A percentile compares a stretch with the other conserved stretches of the same genome.
phyloP scores from a whole-genome alignment of 768 basidiomycete genomes.

The Collybiopsis confluens region DNA sequence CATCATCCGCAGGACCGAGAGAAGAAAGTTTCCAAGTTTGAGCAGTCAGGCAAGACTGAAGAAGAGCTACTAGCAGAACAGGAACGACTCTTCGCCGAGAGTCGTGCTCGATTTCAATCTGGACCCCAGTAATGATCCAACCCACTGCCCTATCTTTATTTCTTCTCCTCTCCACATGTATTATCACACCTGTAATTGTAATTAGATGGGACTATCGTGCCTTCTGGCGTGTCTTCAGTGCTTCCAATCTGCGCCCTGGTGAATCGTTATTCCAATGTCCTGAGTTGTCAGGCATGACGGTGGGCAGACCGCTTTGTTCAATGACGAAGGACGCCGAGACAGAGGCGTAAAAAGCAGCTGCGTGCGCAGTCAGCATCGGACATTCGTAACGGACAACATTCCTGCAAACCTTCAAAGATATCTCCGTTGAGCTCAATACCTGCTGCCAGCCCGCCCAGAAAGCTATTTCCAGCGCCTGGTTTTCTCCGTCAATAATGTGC shows the following conservation, averaged over 20 bases:
- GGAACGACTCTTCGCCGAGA: slow-evolving; percentile 89
- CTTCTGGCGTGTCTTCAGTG: slow-evolving; percentile 40
- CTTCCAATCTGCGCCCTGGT: slow-evolving; percentile 53
- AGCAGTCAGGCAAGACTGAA: slow-evolving; percentile 83
- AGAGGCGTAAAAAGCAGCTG: slow-evolving; percentile 70
- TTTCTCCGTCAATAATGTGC: not conserved
- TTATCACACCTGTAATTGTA: not conserved
- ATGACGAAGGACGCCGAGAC: slow-evolving; percentile 81
- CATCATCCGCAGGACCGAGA: slow-evolving; percentile 64
- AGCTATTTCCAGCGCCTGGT: slow-evolving; percentile 85
- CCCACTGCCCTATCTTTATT: slow-evolving; percentile 15
- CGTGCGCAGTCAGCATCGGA: not conserved
- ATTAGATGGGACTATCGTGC: slow-evolving; percentile 17
- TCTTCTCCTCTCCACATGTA: slow-evolving; percentile 13
- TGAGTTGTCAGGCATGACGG: slow-evolving; percentile 24
- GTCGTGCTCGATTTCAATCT: slow-evolving; percentile 74
- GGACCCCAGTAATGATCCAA: slow-evolving; percentile 40
- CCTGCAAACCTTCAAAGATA: slow-evolving; percentile 56
- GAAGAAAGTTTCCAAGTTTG: slow-evolving; percentile 88
- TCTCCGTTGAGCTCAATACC: slow-evolving; percentile 59
- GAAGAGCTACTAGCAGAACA: slow-evolving; percentile 87
- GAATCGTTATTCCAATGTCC: slow-evolving; percentile 68
- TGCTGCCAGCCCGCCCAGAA: slow-evolving; percentile 80
- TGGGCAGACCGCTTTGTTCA: slow-evolving; percentile 77
- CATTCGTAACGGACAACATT: slow-evolving; percentile 1